Evolutionary conservation across 202 grass and related monocot genomes (phyloP).

Genomic region (Dendrocalamus latiflorus): DNA sequence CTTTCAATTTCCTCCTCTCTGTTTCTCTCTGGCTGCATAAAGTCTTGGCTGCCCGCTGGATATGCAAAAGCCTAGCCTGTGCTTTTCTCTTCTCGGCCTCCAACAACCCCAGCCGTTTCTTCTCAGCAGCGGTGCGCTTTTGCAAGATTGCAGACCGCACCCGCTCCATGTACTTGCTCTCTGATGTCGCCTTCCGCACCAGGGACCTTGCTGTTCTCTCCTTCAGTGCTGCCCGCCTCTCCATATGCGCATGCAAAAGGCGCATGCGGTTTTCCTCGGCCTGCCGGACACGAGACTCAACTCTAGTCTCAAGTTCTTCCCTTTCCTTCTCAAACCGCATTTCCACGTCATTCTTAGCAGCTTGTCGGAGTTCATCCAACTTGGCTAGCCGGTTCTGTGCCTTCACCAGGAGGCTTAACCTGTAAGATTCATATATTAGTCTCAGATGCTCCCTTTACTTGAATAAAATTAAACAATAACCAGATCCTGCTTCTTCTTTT

Average conservation of each 20-base stretch:
- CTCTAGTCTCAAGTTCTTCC: slow-evolving; percentile 75
- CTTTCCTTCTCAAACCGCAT: no score
- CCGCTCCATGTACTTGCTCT: slow-evolving; percentile 73
- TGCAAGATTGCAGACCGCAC: slow-evolving; percentile 68
- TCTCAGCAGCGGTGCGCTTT: slow-evolving; percentile 81
- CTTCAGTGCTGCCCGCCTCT: slow-evolving; percentile 61
- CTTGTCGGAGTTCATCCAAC: no score
- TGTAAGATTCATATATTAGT: no score
- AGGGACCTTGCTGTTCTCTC: slow-evolving; percentile 78
- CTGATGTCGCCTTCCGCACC: slow-evolving; percentile 50
- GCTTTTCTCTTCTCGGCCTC: slow-evolving; percentile 84
- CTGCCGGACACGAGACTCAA: slow-evolving; percentile 82
- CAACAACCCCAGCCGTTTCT: slow-evolving; percentile 69
- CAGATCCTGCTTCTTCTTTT: no score
- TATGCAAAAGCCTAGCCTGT: slow-evolving; percentile 61
- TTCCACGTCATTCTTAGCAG: no score
- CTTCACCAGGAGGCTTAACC: no score
- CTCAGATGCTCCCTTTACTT: no score
- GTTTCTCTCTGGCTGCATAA: slow-evolving; percentile 78
- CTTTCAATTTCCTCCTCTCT: slow-evolving; percentile 73
- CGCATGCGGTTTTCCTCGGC: slow-evolving; percentile 79
- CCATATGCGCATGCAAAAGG: slow-evolving; percentile 52
- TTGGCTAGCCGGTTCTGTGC: no score
- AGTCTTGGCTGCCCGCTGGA: slow-evolving; percentile 56
- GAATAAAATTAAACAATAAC: no score